These are phyloP conservation scores for Saccharomyces jurei DNA, from an alignment of 805 yeast species.

Conservation along the genomic window DNA sequence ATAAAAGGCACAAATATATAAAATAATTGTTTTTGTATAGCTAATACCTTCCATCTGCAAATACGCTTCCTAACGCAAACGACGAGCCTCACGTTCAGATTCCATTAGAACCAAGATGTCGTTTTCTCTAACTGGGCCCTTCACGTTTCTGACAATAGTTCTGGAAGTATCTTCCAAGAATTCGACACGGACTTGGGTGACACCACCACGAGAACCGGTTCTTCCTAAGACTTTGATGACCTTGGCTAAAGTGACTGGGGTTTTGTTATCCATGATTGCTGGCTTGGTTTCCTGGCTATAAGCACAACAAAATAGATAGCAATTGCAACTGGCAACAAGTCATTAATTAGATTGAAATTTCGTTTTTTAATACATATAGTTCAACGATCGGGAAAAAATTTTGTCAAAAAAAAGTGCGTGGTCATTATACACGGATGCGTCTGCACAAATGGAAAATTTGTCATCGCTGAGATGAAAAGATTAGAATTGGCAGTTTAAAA, in stretches of 20 bases:
- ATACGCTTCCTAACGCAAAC: slow-evolving; percentile 54
- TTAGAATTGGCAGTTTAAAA: background rate
- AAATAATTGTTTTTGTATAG: background rate
- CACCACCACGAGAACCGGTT: slow-evolving; percentile 99
- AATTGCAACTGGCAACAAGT: background rate
- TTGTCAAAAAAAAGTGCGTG: background rate
- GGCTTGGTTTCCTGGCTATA: background rate
- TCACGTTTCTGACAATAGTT: slow-evolving; percentile 94
- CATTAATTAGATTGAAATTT: background rate
- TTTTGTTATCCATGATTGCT: slow-evolving; percentile 39
- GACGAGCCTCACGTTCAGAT: slow-evolving; percentile 99
- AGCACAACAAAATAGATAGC: background rate
- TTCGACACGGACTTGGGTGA: slow-evolving; percentile 96
- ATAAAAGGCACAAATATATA: background rate
- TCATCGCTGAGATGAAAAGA: background rate
- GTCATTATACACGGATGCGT: background rate
- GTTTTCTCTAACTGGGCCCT: slow-evolving; percentile 96
- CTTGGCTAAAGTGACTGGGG: slow-evolving; percentile 98
- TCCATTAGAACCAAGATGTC: slow-evolving; percentile 99
- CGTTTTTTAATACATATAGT: background rate
- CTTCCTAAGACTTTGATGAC: slow-evolving; percentile 99
- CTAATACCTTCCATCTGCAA: background rate
- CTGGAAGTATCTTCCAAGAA: slow-evolving; percentile 92
- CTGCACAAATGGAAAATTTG: background rate
- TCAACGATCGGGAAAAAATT: background rate